Base-by-base conservation (phyloP, 805 yeast genomes). In the Ogataea neopini region DNA sequence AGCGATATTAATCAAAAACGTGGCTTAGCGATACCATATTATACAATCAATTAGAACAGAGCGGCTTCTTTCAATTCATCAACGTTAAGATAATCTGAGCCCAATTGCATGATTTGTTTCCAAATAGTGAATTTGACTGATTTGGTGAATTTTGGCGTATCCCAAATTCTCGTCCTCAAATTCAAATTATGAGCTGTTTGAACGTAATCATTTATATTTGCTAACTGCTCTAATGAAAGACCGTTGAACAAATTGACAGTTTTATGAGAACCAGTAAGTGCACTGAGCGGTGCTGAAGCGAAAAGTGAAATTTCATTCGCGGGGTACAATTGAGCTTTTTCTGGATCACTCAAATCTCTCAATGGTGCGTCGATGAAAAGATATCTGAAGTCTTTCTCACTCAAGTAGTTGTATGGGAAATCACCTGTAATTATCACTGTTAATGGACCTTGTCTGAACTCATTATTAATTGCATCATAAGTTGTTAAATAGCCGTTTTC, bases 141-240 rank as follows among this genome's bases (percentile, higher is more conserved):
- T 3, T 62, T 56, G 2, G 91, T 89, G 85, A 88, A 84, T 25
- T 69, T 69, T 1, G 88, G 83, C 5, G 81, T 83, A 22, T 83
- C 90, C 90, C 91, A 86, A 32, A 84, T 69, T 45, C 91, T 68
- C 0, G 86, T 75, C 53, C 74, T 74, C 43, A 85, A 57, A n/a
- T 76, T 75, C 40, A 70, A 49, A 2, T 63, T 57, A 56, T 83
- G 88, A 3, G 86, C 81, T 22, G 51, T 44, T 2, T 47, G 45
- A 10, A 62, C 45, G 38, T 33, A 50, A 4, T 49, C 44, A 18
- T 54, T 48, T 18, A 79, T 46, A 9, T 40, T 59, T 1, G 45
- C 44, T 42, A 60, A 49, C 49, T 77, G 79, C 1, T 50, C 53
- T 0, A 49, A 46, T 8, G 63, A 61, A 28, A 80, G 66, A 2